Evolutionary conservation across 2,329 filamentous ascomycete species (phyloP), one percentile per base, ranked within the genome.

Genomic region (Lecanosticta acicola): DNA sequence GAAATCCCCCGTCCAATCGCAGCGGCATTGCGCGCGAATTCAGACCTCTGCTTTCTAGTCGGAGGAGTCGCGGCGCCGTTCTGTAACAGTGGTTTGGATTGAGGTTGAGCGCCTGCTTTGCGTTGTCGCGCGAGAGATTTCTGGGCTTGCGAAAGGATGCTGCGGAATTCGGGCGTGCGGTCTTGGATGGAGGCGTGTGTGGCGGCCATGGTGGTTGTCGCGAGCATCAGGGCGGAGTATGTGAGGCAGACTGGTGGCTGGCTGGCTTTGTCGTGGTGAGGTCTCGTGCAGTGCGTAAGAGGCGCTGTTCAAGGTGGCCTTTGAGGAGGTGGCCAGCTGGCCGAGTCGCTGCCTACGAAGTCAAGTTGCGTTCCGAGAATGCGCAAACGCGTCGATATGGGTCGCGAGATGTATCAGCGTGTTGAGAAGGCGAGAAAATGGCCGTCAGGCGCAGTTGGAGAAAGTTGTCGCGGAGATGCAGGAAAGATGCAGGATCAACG

Each of bases 1-100:
- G 85, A 85, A 55, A 98, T 97, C 24, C 89, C 89, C 58, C 88
- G 79, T 43, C 91, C 93, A 61, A 98, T 95, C 58, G 93, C 86
- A 34, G 88, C 88, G 5, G 93, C 93, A 65, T 84, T 84, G 59
- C 89, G 81, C 60, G 93, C 93, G 70, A 98, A 98, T 62, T 97
- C 93, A 50, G 88, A 94, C 58, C 88, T 79, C 54, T 74, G 70
- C 45, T 62, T 61, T 32, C 62, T 55, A 4, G 60, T 66, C 3
- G 61, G 62, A 13, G 58, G 59, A 21, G 59, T 56, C n/a, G 66
- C 59, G 37, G 56, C 60, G 55, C 76, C 78, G 71, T 85, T 57
- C 33, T 51, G 48, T 85, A 46, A 74, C 70, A 53, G 75, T 17
- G 70, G 52, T 66, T 62, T 82, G 49, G 95, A 76, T 41, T 96